Evolutionary conservation across 495 filamentous ascomycete species (phyloP).

Genomic region (Aspergillus kassunensis): DNA sequence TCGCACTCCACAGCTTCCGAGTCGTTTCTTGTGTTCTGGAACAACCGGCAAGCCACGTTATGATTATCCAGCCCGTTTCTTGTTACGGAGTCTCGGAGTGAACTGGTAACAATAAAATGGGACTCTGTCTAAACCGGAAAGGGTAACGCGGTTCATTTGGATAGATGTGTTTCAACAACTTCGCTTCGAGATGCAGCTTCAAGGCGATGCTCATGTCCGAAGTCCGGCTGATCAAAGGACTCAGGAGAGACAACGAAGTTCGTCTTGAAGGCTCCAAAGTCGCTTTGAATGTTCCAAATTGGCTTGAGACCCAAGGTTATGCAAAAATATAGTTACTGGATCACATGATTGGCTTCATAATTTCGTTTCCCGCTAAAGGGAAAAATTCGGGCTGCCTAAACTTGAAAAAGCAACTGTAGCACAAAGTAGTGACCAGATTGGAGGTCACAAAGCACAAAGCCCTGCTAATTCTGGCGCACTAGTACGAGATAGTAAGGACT

Average conservation of each 20-base stretch:
- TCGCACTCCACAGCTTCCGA: conserved; percentile 1
- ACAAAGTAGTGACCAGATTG: neutral
- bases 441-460: neutral
- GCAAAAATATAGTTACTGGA: too few species aligned
- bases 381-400: neutral
- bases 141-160: neutral
- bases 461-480: neutral
- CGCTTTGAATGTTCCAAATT: neutral
- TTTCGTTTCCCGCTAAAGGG: too few species aligned
- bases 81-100: neutral
- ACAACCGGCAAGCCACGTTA: conserved; percentile 6
- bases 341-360: too few species aligned
- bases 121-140: too few species aligned
- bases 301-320: too few species aligned
- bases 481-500: neutral
- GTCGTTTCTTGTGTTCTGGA: conserved; percentile 6
- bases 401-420: conserved; percentile 1
- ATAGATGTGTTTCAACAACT: neutral
- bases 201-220: too few species aligned
- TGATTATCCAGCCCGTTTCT: conserved; percentile 1
- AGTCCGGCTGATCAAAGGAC: too few species aligned
- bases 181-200: neutral
- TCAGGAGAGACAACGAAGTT: too few species aligned
- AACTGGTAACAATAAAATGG: neutral
- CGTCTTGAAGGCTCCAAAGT: too few species aligned